These are phyloP conservation scores for Cardamine resedifolia DNA, from an alignment of 345 rosid species.

Conservation along the genomic window DNA sequence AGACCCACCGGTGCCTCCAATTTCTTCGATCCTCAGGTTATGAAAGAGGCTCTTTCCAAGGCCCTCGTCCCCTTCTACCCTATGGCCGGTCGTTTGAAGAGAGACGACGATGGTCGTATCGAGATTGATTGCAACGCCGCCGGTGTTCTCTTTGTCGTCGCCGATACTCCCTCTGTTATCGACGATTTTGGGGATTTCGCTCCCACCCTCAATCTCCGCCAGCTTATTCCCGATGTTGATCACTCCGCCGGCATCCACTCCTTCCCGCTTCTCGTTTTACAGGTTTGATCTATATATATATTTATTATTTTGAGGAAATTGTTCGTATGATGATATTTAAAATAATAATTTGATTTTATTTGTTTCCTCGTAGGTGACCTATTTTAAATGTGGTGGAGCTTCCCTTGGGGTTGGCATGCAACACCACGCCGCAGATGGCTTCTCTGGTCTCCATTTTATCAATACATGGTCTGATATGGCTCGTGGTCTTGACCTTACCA, in stretches of 20 bases:
- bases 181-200: conserved; percentile 92
- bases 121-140: conserved; percentile 88
- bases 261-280: conserved; percentile 81
- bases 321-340: too few relatives aligned
- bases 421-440: conserved; percentile 93
- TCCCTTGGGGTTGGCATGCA: conserved; percentile 99
- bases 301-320: too few relatives aligned
- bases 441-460: conserved; percentile 91
- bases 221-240: conserved; percentile 88
- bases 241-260: conserved; percentile 72
- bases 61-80: conserved; percentile 89
- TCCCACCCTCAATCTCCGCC: conserved; percentile 73
- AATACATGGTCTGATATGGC: conserved; percentile 96
- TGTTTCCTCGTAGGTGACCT: conserved; percentile 64
- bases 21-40: conserved; percentile 62
- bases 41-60: conserved; percentile 71
- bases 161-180: conserved; percentile 60
- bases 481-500: conserved; percentile 69
- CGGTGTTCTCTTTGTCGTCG: conserved; percentile 82
- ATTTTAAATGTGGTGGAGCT: conserved; percentile 89
- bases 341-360: too few relatives aligned
- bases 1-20: conserved; percentile 57
- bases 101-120: conserved; percentile 82
- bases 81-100: conserved; percentile 78
- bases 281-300: conserved; percentile 41